These are phyloP conservation scores for Populus tremula DNA, from an alignment of 345 rosid genomes.

Conservation along the genomic window DNA sequence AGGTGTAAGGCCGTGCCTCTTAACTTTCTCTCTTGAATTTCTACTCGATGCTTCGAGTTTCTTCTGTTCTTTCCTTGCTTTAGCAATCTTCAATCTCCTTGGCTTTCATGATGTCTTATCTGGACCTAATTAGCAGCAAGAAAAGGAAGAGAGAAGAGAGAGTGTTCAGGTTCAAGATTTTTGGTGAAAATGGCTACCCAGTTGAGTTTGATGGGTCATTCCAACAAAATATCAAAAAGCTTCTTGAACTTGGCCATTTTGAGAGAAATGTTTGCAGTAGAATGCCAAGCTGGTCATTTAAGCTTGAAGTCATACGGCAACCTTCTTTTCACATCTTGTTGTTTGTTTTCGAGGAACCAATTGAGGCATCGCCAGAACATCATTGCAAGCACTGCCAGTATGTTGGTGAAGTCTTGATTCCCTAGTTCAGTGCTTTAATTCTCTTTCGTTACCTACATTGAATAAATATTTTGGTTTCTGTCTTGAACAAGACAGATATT, in stretches of 20 bases:
- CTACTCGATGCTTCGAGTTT: background rate
- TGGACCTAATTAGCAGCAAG: conserved; percentile 31
- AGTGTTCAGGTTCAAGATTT: conserved; percentile 66
- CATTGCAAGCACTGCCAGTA: conserved; percentile 79
- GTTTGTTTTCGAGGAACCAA: conserved; percentile 68
- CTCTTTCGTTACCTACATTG: background rate
- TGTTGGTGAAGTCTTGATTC: conserved; percentile 60
- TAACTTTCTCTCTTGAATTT: conserved; percentile 13
- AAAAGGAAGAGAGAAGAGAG: conserved; percentile 79
- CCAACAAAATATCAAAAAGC: conserved; percentile 51
- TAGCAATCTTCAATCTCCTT: background rate
- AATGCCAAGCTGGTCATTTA: conserved; percentile 77
- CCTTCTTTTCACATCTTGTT: conserved; percentile 69
- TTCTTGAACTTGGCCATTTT: conserved; percentile 61
- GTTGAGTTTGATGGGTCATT: conserved; percentile 60
- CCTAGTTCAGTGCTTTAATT: background rate
- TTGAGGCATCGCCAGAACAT: conserved; percentile 45
- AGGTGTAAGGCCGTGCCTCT: background rate
- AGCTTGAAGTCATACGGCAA: conserved; percentile 72
- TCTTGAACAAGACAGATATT: background rate
- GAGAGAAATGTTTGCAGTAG: conserved; percentile 39
- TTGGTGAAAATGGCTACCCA: conserved; percentile 73
- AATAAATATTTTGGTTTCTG: background rate
- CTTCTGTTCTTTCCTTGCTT: background rate
- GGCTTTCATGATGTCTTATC: conserved; percentile 18